Percentiles rank a stretch among this genome's conserved stretches.
phyloP scores from a whole-genome alignment of 176 grass and related monocot genomes.

The Tuctoria greenei region DNA sequence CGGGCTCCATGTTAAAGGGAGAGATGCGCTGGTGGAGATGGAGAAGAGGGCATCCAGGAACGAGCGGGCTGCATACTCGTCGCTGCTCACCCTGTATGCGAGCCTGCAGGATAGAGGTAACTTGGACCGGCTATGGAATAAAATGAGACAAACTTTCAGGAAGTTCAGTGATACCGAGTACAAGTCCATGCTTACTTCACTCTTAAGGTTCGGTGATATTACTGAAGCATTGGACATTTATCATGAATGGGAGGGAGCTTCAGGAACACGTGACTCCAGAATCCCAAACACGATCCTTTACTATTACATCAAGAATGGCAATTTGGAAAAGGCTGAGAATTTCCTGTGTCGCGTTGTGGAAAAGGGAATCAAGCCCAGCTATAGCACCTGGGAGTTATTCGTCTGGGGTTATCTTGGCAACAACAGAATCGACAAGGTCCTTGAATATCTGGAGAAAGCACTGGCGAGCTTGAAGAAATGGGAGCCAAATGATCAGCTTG shows the following conservation, averaged over 20 bases:
- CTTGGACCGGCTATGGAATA: conserved; percentile 64
- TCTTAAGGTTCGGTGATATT: conserved; percentile 64
- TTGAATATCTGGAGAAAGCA: conserved; percentile 64
- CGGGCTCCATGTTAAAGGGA: conserved; percentile 46
- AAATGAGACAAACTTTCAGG: conserved; percentile 59
- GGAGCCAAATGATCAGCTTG: conserved; percentile 60
- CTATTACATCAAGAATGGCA: conserved; percentile 69
- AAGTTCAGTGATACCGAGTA: conserved; percentile 70
- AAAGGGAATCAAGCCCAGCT: conserved; percentile 61
- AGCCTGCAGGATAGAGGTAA: conserved; percentile 65
- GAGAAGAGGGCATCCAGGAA: conserved; percentile 65
- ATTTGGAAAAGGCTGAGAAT: conserved; percentile 49
- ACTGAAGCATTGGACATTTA: conserved; percentile 50
- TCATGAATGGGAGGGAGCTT: conserved; percentile 53
- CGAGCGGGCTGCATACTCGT: conserved; percentile 54
- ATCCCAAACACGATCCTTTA: conserved; percentile 67
- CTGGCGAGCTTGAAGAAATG: conserved; percentile 71
- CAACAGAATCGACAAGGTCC: conserved; percentile 45
- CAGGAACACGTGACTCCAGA: conserved; percentile 60
- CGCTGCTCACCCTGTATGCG: conserved; percentile 66
- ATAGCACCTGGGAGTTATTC: conserved; percentile 76
- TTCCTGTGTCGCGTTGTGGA: conserved; percentile 41
- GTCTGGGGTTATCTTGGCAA: conserved; percentile 56
- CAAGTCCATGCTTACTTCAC: conserved; percentile 77
- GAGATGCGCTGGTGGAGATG: conserved; percentile 62